Base-by-base conservation (phyloP, 83 land plant species). In the Picea mariana region DNA sequence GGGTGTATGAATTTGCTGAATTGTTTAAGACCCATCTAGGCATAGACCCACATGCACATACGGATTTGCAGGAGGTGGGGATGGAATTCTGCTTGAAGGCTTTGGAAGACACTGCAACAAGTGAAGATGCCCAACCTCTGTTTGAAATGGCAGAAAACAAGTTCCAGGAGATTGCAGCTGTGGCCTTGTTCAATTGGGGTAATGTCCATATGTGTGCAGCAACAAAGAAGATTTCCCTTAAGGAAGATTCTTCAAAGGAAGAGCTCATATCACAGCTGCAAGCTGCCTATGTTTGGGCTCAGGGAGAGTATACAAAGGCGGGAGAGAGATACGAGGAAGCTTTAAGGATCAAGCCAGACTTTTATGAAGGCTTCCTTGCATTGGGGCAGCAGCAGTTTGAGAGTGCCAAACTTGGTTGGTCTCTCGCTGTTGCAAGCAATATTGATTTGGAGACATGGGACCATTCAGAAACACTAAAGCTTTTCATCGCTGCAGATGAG, bases 171-270 rank as follows among this genome's bases (percentile, higher is more conserved):
- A 91, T 93, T 91, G 83, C 94, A n/a, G 92, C 92, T 78, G 77
- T 91, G 42, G 90, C 94, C 38, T 79, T 91, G 84, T 93, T 93
- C 81, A 93, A 93, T 66, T 91, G 92, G 88, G 96, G 96, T 73
- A 93, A 91, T 81, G 88, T 90, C 71, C 91, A 93, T 83, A 86
- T 93, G 95, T 91, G 92, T 9, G 84, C 62, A 63, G 93, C 93
- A 52, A 86, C 90, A 82, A 93, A 89, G 90, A 82, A 80, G 62
- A 73, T 89, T 5, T 77, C 59, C 78, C 58, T 85, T n/a, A 9
- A 85, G 11, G 92, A 93, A 79, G 86, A 88, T 83, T 62, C 71
- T 79, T 82, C 88, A 2, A 84, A 78, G 18, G 91, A 91, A 78
- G 76, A 83, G 7, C 9, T 90, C 3, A n/a, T n/a, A n/a, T n/a